Conservation (phyloP, 257 asterid genomes). For the Knoxia roxburghii region DNA sequence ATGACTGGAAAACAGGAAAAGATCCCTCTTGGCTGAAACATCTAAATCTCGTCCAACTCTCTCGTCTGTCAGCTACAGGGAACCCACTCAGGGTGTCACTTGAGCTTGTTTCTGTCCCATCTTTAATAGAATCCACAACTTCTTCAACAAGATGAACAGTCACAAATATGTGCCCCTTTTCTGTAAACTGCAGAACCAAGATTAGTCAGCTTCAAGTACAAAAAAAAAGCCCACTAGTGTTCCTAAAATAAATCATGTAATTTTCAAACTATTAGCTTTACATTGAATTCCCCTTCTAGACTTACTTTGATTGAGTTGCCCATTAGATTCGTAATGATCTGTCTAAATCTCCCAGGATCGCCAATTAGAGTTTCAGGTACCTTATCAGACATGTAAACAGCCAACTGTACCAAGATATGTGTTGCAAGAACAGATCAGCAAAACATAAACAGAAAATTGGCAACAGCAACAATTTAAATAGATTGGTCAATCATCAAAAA, state of each 20-base stretch:
- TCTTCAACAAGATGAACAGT: conserved; percentile 81
- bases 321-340: conserved; percentile 79
- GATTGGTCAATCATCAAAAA: conserved; percentile 21
- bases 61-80: conserved; percentile 60
- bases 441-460: conserved; percentile 3
- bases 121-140: conserved; percentile 37
- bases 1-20: conserved; percentile 23
- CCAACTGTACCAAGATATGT: conserved; percentile 56
- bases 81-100: conserved; percentile 70
- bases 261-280: background rate
- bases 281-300: conserved; percentile 6
- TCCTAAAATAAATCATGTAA: background rate
- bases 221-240: too few relatives aligned
- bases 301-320: conserved; percentile 97
- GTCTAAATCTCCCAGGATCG: conserved; percentile 93
- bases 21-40: conserved; percentile 48
- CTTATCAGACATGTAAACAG: conserved; percentile 74
- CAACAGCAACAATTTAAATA: conserved; percentile 27
- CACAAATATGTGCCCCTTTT: conserved; percentile 84
- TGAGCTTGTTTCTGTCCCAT: conserved; percentile 25
- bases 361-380: conserved; percentile 75
- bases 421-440: background rate
- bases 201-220: conserved; percentile 4
- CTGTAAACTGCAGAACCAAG: conserved; percentile 62
- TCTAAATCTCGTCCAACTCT: conserved; percentile 64